Base-by-base conservation (phyloP, 805 yeast species). In the Candida maris region DNA sequence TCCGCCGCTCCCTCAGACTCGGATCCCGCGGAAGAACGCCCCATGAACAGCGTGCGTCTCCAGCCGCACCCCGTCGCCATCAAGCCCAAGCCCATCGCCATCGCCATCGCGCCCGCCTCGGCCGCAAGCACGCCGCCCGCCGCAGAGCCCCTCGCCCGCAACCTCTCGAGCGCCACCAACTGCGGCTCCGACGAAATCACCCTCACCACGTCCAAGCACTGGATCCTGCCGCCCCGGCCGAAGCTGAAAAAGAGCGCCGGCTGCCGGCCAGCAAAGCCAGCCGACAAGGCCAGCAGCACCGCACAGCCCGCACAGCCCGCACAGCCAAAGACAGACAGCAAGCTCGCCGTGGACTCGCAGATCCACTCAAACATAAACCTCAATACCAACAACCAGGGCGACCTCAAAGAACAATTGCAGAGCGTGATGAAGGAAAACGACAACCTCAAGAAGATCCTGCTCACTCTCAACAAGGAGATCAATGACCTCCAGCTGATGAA, bases 181-280 rank as follows among this genome's bases (percentile, higher is more conserved):
- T 45, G 41, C 28, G 54, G 51, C 6, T 53, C 51, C 4, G 55
- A 46, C 25, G 60, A 51, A 32, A 51, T 66, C n/a, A 62, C 62
- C 23, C 65, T 57, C 26, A 51, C 57, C 15, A 57, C 61, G 5
- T 54, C 61, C 3, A 61, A 59, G 32, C 58, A 61, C 44, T 75
- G 81, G 79, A 74, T 73, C 4, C 57, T 75, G 25, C 81, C 80
- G 3, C 80, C 80, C 3, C 57, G 81, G 31, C 79, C 80, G 4
- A 71, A 48, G 34, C 47, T 54, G 5, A 59, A 52, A 35, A 57
- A 53, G 25, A 41, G 25, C 14, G 19, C 34, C 3, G 35, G 39
- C 0, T 27, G 42, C 17, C 39, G 39, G 23, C 30, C 34, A 3
- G 12, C 31, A 5, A 32, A 34, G 34, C 28, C 35, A 16, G 39